Conservation (phyloP, 805 yeast species). For the Teunomyces funiuensis region DNA sequence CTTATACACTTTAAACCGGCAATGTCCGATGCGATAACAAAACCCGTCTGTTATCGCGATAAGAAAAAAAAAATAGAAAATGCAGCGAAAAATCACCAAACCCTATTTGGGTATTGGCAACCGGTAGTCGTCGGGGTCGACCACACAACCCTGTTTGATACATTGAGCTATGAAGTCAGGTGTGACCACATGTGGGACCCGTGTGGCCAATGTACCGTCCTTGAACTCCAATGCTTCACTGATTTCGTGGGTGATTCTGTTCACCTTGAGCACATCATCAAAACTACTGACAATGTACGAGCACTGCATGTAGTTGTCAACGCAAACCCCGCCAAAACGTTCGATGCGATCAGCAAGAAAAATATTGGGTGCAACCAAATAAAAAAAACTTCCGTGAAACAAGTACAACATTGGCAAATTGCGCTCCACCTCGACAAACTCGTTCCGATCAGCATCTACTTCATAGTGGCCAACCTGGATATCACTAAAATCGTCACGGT, state of each 20-base stretch:
- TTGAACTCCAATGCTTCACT: conserved; percentile 12
- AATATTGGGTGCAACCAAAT: conserved; percentile 19
- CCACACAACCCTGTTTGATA: conserved; percentile 21
- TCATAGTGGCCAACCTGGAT: conserved; percentile 7
- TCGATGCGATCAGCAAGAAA: conserved; percentile 27
- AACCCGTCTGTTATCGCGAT: background rate
- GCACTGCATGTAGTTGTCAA: conserved; percentile 22
- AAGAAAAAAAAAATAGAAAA: background rate
- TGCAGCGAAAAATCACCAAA: background rate
- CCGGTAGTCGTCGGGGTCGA: conserved; percentile 32
- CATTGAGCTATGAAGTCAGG: conserved; percentile 33
- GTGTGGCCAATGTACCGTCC: conserved; percentile 10
- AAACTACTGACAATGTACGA: conserved; percentile 37
- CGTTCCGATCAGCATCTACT: conserved; percentile 7
- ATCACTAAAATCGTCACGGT: conserved; percentile 16
- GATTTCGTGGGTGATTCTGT: conserved; percentile 16
- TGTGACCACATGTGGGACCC: conserved; percentile 36
- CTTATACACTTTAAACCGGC: background rate
- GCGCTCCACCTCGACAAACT: conserved; percentile 14
- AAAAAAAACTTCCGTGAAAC: conserved; percentile 36
- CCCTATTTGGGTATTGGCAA: conserved; percentile 1
- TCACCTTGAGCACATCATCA: conserved; percentile 8
- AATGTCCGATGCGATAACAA: background rate
- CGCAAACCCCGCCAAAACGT: conserved; percentile 46
- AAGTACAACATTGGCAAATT: conserved; percentile 27